Evolutionary conservation across 2,329 filamentous ascomycete species (phyloP).

Genomic region (Cephalotrichum gorgonifer): DNA sequence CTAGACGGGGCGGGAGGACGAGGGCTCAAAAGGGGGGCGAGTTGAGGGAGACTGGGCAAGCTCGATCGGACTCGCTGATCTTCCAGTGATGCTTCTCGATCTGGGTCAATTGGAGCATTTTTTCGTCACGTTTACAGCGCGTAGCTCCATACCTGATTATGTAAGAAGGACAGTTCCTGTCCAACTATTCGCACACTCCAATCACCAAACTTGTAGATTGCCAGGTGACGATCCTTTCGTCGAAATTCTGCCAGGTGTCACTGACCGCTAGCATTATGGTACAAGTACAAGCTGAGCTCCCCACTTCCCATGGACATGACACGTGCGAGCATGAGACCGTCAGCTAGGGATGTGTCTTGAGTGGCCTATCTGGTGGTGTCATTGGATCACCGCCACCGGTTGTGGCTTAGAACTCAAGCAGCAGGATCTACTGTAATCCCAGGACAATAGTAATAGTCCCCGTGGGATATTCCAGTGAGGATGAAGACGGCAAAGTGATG

Average conservation of each 20-base stretch:
- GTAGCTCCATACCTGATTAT: background rate
- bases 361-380: too few species aligned
- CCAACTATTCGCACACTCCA: background rate
- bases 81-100: background rate
- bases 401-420: too few species aligned
- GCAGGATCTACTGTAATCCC: too few species aligned
- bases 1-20: background rate
- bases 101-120: background rate
- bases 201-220: background rate
- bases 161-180: background rate
- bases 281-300: too few species aligned
- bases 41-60: background rate
- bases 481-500: too few species aligned
- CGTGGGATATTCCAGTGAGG: too few species aligned
- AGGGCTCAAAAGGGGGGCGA: too few species aligned
- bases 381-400: too few species aligned
- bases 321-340: too few species aligned
- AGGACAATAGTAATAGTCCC: too few species aligned
- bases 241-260: background rate
- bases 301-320: too few species aligned
- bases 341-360: too few species aligned
- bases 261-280: background rate
- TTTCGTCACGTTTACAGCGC: constrained; percentile 1
- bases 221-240: background rate
- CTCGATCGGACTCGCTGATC: background rate